Conservation (phyloP, 176 grass and related monocot genomes). For the Cenchrus fungigraminus region DNA sequence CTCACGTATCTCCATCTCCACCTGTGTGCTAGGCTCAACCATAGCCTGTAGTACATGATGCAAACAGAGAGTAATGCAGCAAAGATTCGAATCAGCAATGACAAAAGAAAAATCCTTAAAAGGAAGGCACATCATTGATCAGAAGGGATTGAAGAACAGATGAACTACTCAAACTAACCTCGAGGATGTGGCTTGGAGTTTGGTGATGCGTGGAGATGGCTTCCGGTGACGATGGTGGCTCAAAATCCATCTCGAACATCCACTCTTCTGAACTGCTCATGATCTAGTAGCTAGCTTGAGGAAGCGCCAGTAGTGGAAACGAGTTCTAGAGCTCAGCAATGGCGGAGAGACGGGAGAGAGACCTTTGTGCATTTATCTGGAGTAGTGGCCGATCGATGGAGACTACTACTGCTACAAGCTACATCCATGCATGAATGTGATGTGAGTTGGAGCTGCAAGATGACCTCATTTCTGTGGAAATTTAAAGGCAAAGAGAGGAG, state of each 20-base stretch:
- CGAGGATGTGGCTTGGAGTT: slow-evolving; percentile 36
- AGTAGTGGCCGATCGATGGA: slow-evolving; percentile 23
- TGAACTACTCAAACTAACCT: slow-evolving; percentile 25
- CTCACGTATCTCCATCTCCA: slow-evolving; percentile 54
- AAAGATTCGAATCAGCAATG: not conserved
- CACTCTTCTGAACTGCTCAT: slow-evolving; percentile 49
- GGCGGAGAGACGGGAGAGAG: not conserved
- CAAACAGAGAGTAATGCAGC: not conserved
- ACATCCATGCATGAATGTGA: slow-evolving; percentile 47
- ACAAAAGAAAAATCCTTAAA: not conserved
- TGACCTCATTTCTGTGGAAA: slow-evolving; percentile 39
- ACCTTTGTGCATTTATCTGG: slow-evolving; percentile 43
- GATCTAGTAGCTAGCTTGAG: not conserved
- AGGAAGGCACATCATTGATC: not conserved
- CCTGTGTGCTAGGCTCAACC: slow-evolving; percentile 33
- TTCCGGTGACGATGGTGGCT: slow-evolving; percentile 24
- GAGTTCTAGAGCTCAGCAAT: slow-evolving; percentile 26
- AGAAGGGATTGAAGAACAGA: not conserved
- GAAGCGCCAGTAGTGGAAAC: not conserved
- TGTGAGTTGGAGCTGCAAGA: slow-evolving; percentile 31
- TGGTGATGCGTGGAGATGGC: slow-evolving; percentile 27
- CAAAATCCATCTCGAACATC: slow-evolving; percentile 56
- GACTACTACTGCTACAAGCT: slow-evolving; percentile 1
- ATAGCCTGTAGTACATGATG: slow-evolving; percentile 20
- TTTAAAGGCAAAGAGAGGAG: slow-evolving; percentile 32